phyloP scores from a whole-genome alignment of 306 rosid species.

The Castanea crenata region DNA sequence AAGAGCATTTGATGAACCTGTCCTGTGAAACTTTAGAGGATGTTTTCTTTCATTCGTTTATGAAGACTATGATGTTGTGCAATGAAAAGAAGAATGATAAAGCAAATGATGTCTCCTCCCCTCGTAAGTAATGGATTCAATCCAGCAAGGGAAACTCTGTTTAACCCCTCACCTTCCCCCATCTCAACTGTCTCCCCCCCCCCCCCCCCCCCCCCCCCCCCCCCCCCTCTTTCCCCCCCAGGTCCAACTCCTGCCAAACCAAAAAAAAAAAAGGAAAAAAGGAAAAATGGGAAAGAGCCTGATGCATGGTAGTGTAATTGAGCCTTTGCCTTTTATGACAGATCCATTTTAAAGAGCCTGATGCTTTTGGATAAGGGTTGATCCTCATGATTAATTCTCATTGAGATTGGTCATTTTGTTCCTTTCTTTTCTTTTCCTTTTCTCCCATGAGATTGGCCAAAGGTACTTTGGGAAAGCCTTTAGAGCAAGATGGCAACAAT shows the following conservation, averaged over 20 bases:
- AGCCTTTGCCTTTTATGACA: not conserved
- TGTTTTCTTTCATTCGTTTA: constrained; percentile 10
- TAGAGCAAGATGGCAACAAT: too few species aligned
- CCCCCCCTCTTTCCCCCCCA: too few species aligned
- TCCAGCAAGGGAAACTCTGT: not conserved
- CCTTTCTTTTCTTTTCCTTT: not conserved
- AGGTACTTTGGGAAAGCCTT: too few species aligned
- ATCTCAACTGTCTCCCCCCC: too few species aligned
- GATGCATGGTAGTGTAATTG: not conserved
- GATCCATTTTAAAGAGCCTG: not conserved
- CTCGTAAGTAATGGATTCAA: not conserved
- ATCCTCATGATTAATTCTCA: not conserved
- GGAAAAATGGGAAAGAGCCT: too few species aligned
- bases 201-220: too few species aligned
- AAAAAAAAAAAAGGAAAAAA: too few species aligned
- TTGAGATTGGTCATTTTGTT: not conserved
- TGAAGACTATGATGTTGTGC: not conserved
- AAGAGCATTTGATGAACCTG: not conserved
- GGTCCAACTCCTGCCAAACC: too few species aligned
- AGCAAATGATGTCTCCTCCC: not conserved
- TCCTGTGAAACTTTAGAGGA: not conserved
- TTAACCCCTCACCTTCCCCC: not conserved
- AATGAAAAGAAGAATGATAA: not conserved
- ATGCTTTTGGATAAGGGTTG: not conserved
- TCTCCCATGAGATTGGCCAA: too few species aligned